phyloP scores from a whole-genome alignment of 148 eudicot genomes.

The Polygonum maritimum region DNA sequence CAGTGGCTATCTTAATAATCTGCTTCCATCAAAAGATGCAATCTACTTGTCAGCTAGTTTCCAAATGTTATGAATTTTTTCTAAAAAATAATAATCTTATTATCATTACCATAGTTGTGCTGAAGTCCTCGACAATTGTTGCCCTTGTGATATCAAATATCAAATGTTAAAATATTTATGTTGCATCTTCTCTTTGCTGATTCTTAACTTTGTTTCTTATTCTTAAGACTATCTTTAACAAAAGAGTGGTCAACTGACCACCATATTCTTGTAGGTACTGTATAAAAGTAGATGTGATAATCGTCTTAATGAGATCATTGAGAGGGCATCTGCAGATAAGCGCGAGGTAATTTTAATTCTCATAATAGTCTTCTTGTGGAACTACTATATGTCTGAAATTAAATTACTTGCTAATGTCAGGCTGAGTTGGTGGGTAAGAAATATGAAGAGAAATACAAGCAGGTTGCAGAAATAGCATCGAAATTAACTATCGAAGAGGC shows the following conservation, averaged over 20 bases:
- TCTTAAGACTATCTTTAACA: neutral
- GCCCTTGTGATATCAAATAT: neutral
- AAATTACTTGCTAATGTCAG: conserved; percentile 29
- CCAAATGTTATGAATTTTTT: too few species aligned
- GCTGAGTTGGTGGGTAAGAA: conserved; percentile 82
- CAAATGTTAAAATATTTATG: neutral
- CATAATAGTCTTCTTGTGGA: neutral
- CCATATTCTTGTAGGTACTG: conserved; percentile 45
- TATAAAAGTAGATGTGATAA: conserved; percentile 97
- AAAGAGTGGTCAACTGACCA: neutral
- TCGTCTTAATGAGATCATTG: conserved; percentile 95
- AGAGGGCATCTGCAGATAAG: conserved; percentile 92
- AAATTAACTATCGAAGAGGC: conserved; percentile 95
- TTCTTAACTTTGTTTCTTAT: conserved; percentile 4
- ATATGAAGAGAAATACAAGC: conserved; percentile 95
- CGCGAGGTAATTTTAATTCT: conserved; percentile 52
- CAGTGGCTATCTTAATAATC: neutral
- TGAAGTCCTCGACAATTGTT: neutral
- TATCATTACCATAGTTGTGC: neutral
- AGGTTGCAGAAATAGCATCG: conserved; percentile 85
- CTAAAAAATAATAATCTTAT: too few species aligned
- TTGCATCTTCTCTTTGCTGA: neutral
- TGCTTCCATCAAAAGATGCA: too few species aligned
- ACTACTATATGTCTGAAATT: neutral
- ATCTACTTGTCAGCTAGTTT: too few species aligned